Conservation (phyloP, 163 green algal genomes). For the Picocystis sp. region DNA sequence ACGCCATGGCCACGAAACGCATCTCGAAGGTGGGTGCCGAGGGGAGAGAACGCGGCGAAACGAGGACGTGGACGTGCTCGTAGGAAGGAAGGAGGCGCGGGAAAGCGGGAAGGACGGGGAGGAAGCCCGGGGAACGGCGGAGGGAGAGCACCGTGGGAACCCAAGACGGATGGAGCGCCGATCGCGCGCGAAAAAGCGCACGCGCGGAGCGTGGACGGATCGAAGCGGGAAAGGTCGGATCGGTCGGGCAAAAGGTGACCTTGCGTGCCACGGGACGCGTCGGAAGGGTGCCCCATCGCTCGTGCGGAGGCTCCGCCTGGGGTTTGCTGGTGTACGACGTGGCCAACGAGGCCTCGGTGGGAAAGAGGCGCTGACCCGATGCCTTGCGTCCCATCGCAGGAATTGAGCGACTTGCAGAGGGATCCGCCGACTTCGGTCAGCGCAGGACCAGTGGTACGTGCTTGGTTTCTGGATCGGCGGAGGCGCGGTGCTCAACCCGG, state of each 20-base stretch:
- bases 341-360: neutral
- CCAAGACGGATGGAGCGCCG: too few species aligned
- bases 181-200: too few species aligned
- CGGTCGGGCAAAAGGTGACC: neutral
- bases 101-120: neutral
- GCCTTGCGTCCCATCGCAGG: neutral
- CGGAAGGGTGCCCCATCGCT: neutral
- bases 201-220: too few species aligned
- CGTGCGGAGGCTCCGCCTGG: neutral
- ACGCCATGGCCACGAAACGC: conserved; percentile 12
- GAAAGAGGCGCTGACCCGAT: neutral
- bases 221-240: too few species aligned
- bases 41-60: neutral
- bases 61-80: conserved; percentile 1
- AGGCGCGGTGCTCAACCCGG: too few species aligned
- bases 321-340: conserved; percentile 1
- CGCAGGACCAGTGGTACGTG: conserved; percentile 10
- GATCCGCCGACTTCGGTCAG: conserved; percentile 79
- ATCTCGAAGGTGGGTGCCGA: conserved; percentile 14
- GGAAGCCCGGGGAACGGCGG: neutral
- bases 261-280: neutral
- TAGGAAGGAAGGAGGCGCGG: neutral
- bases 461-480: neutral
- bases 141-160: too few species aligned
- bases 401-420: conserved; percentile 61